Conservation (phyloP, 768 basidiomycete genomes). For the Thelephora ganbajun region DNA sequence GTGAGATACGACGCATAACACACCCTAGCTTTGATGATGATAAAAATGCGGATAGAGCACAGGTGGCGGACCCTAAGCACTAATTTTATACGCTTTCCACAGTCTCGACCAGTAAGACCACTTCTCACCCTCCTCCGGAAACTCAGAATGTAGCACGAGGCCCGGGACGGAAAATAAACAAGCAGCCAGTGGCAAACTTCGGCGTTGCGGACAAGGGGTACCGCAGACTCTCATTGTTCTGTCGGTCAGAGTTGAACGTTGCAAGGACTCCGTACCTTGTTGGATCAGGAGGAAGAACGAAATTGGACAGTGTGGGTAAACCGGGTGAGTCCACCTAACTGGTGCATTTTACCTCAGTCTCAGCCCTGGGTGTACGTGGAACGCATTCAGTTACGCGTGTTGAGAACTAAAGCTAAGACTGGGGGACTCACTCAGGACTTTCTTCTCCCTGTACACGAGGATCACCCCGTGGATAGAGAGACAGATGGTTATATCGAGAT, state of each 20-base stretch:
- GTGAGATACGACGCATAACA: no score
- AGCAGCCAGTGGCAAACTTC: conserved; percentile 19
- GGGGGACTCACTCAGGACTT: not conserved
- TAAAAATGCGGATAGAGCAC: no score
- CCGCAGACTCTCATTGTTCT: conserved; percentile 18
- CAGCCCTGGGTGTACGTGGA: not conserved
- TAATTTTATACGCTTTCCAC: no score
- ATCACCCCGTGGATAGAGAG: conserved; percentile 7
- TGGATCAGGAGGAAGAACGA: conserved; percentile 14
- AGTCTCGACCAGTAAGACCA: no score
- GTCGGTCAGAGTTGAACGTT: no score
- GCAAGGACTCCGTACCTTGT: no score
- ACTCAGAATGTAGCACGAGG: conserved; percentile 14
- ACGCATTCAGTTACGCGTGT: not conserved
- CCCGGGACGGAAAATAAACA: conserved; percentile 16
- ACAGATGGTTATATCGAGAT: conserved; percentile 14
- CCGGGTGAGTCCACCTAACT: conserved; percentile 11
- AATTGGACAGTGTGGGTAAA: conserved; percentile 14
- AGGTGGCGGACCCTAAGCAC: no score
- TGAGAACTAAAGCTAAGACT: not conserved
- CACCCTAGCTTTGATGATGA: no score
- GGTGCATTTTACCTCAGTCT: not conserved
- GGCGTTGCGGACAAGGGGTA: conserved; percentile 20
- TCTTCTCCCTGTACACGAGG: conserved; percentile 1
- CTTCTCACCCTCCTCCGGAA: not conserved